phyloP scores from a whole-genome alignment of 1,284 basidiomycete species.

The Ceratobasidium theobromae region DNA sequence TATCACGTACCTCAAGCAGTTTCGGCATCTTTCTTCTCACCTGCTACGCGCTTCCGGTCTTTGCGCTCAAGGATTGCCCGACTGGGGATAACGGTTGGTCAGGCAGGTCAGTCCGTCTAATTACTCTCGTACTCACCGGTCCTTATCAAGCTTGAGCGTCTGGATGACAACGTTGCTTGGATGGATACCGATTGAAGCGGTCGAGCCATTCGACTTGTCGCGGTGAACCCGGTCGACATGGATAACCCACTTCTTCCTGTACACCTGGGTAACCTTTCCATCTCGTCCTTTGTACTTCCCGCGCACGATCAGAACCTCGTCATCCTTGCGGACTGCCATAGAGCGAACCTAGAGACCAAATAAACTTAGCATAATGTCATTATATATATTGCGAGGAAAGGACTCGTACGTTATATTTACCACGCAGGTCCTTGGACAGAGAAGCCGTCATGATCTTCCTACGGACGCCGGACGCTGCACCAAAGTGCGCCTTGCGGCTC shows the following conservation, averaged over 20 bases:
- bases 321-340: constrained; percentile 95
- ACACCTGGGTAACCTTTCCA: constrained; percentile 96
- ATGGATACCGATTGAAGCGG: constrained; percentile 92
- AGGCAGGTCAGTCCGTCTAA: background rate
- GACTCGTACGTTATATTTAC: constrained; percentile 83
- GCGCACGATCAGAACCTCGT: constrained; percentile 95
- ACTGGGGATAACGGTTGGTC: constrained; percentile 44
- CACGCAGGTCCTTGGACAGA: constrained; percentile 92
- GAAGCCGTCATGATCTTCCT: constrained; percentile 98
- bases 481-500: constrained; percentile 95
- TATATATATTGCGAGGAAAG: background rate
- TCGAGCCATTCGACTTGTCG: constrained; percentile 97
- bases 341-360: constrained; percentile 70
- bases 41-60: constrained; percentile 63
- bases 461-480: constrained; percentile 87
- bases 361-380: background rate
- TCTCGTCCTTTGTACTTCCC: constrained; percentile 98
- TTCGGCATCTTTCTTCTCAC: constrained; percentile 58
- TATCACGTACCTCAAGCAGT: constrained; percentile 57
- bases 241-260: constrained; percentile 99
- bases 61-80: constrained; percentile 81
- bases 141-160: constrained; percentile 87
- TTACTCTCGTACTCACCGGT: constrained; percentile 55
- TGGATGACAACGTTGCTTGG: constrained; percentile 97
- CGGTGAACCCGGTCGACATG: constrained; percentile 97